Base-by-base conservation (phyloP, 345 rosid genomes). In the Eucalyptus brandiana region DNA sequence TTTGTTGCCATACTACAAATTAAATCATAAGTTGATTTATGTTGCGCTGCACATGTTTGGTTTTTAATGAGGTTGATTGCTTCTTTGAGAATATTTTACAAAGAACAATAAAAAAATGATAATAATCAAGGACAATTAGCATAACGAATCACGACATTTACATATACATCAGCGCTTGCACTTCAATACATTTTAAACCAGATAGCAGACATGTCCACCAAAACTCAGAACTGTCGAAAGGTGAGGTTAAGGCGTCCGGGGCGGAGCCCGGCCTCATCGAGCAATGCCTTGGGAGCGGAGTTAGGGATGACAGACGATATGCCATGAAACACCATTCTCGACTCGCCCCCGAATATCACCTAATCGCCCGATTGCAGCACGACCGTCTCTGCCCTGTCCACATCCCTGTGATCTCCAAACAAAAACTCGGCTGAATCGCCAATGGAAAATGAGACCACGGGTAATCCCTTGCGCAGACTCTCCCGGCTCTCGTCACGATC, bases 231-330 rank as follows among this genome's bases (percentile, higher is more conserved):
- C 88, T 91, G 86, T 89, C 96, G 91, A 89, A 94, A 93, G 83
- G 96, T 95, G 53, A 96, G 94, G 92, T 95, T 96, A n/a, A 96
- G 91, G 80, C 96, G 95, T 37, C 96, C 97, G 0, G 86, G 47
- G n/a, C 90, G 91, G 40, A 96, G 92, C 26, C 90, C 88, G 24
- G 95, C 87, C 87, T 91, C 89, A 3, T 88, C 81, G n/a, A 90
- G 90, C 23, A 95, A 92, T 67, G 81, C 53, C 80, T 86, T 69
- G 2, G 95, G 95, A 56, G 97, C 94, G 30, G 96, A 91, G 32
- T 90, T 87, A 9, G 93, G 90, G 47, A 90, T 81, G 60, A 95
- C 89, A 11, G 93, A 90, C 9, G 91, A 89, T 56, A 95, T 94
- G 5, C 98, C 96, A 45, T 96, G 98, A 89, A 93, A 95, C 14